Evolutionary conservation across 2,329 filamentous ascomycete species (phyloP).

Genomic region (Madurella mycetomatis): DNA sequence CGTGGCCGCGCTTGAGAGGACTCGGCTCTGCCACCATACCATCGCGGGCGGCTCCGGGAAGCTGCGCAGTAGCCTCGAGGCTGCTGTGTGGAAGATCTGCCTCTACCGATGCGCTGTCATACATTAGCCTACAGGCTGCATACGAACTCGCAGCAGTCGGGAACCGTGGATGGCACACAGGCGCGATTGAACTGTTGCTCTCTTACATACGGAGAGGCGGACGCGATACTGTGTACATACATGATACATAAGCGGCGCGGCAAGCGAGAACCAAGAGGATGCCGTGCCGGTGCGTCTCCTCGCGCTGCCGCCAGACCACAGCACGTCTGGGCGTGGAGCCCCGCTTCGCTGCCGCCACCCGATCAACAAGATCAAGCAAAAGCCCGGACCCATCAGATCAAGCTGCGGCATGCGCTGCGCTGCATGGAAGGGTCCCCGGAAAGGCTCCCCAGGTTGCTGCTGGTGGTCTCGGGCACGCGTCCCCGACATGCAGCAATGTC

Average conservation of each 20-base stretch:
- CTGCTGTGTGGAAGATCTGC: constrained; percentile 22
- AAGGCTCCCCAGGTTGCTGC: constrained; percentile 5
- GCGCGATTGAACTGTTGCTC: background rate
- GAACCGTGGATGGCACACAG: constrained; percentile 4
- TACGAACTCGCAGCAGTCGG: constrained; percentile 3
- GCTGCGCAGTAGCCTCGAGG: constrained; percentile 19
- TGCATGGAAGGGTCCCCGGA: constrained; percentile 18
- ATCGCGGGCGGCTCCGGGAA: constrained; percentile 17
- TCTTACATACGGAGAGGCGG: background rate
- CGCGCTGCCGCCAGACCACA: constrained; percentile 1
- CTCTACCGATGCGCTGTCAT: constrained; percentile 20
- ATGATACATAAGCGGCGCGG: too few relatives aligned
- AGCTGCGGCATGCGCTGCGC: constrained; percentile 4
- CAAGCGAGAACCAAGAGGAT: background rate
- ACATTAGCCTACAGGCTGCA: constrained; percentile 16
- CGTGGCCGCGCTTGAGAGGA: constrained; percentile 23
- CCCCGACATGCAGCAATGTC: constrained; percentile 15
- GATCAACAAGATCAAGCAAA: constrained; percentile 11
- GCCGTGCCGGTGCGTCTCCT: background rate
- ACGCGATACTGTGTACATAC: background rate
- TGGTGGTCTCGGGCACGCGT: constrained; percentile 10
- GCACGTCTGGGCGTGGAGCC: background rate
- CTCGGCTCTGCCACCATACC: constrained; percentile 10
- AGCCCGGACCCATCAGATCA: constrained; percentile 11
- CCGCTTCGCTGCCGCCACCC: constrained; percentile 7